These are phyloP conservation scores for Eucalyptus pumila DNA, from an alignment of 345 rosid genomes.

Conservation along the genomic window DNA sequence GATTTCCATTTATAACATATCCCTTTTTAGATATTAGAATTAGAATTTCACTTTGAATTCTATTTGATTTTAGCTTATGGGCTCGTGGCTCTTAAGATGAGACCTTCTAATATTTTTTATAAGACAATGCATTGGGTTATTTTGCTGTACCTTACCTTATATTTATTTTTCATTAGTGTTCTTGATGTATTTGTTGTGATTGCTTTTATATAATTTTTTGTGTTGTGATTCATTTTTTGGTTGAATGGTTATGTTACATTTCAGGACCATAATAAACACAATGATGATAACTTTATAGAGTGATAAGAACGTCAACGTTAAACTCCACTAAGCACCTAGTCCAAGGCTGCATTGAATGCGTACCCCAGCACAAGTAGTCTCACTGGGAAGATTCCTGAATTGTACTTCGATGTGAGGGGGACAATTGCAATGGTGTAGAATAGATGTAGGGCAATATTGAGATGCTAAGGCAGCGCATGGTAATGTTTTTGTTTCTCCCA, in stretches of 20 bases:
- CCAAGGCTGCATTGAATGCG: neutral
- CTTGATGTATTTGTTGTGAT: neutral
- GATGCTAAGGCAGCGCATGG: too few relatives aligned
- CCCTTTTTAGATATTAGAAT: neutral
- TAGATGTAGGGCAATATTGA: too few relatives aligned
- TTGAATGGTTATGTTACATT: neutral
- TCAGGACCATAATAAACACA: neutral
- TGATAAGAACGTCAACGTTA: neutral
- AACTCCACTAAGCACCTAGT: neutral
- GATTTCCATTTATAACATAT: neutral
- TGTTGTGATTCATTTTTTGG: neutral
- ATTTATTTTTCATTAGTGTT: neutral
- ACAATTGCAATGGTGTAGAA: neutral
- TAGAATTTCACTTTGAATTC: neutral
- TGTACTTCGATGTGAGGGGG: neutral
- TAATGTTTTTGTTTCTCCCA: too few relatives aligned
- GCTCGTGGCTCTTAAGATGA: neutral
- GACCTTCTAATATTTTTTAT: neutral
- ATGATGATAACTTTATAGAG: neutral
- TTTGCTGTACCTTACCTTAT: neutral
- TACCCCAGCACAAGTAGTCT: neutral
- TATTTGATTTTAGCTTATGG: neutral
- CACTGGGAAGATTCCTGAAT: neutral
- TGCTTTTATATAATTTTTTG: neutral
- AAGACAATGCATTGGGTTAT: neutral